Conservation (phyloP, 78 protist genomes). For the Dictyostelium citrinum region DNA sequence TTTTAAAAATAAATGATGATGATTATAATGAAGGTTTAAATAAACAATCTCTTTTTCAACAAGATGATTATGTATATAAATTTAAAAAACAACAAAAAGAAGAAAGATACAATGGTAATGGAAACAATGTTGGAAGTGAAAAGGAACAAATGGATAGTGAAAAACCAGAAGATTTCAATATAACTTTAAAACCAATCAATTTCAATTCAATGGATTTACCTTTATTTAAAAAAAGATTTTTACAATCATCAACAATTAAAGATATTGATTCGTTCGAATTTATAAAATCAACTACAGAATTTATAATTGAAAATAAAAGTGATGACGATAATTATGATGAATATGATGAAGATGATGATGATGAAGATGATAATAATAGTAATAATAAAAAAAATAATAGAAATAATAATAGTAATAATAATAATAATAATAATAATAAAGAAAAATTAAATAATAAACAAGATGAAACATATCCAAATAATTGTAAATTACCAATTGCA, state of each 20-base stretch:
- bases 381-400: not conserved
- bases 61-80: not conserved
- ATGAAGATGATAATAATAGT: not conserved
- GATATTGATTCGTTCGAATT: not conserved
- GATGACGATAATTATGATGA: not conserved
- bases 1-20: not conserved
- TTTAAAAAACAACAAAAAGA: not conserved
- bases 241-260: not conserved
- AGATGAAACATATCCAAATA: slow-evolving; percentile 2
- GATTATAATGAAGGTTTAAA: not conserved
- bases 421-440: not conserved
- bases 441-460: not conserved
- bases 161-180: not conserved
- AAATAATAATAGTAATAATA: not conserved
- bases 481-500: slow-evolving; percentile 34
- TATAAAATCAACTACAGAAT: not conserved
- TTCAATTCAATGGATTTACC: not conserved
- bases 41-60: not conserved
- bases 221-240: not conserved
- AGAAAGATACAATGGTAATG: not conserved
- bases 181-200: not conserved
- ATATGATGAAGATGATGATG: not conserved
- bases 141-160: not conserved
- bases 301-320: not conserved
- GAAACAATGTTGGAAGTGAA: not conserved